Evolutionary conservation across 2,329 filamentous ascomycete species (phyloP).

Genomic region (Xylariaceae sp.): DNA sequence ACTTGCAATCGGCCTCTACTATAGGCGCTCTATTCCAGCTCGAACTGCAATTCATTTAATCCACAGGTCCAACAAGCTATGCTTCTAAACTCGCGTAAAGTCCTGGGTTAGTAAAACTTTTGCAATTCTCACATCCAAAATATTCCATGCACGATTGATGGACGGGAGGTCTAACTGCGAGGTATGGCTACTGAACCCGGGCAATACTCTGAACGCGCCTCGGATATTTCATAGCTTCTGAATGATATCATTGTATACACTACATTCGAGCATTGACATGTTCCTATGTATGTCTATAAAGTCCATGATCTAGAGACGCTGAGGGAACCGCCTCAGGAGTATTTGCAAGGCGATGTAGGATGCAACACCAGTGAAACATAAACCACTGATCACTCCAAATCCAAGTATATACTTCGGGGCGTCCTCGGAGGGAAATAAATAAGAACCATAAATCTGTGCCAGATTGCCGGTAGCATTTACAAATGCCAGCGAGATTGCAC

Average conservation of each 20-base stretch:
- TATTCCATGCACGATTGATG: too few species aligned
- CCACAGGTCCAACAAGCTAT: too few species aligned
- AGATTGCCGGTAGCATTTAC: slow-evolving; percentile 55
- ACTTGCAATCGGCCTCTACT: too few species aligned
- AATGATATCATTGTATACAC: background rate
- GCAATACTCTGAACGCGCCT: background rate
- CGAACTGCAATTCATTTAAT: too few species aligned
- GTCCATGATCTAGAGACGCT: background rate
- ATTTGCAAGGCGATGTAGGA: slow-evolving; percentile 1
- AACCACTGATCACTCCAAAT: slow-evolving; percentile 25
- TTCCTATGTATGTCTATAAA: background rate
- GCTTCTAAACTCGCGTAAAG: too few species aligned
- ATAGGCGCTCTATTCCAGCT: too few species aligned
- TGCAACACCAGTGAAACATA: slow-evolving; percentile 23
- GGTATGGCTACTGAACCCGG: too few species aligned
- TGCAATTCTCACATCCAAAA: too few species aligned
- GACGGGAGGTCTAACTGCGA: too few species aligned
- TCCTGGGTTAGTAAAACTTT: too few species aligned
- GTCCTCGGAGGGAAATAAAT: slow-evolving; percentile 29
- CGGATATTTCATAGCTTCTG: background rate
- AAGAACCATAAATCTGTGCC: slow-evolving; percentile 52
- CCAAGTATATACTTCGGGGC: slow-evolving; percentile 23
- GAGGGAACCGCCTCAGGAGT: background rate
- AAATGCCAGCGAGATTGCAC: slow-evolving; percentile 51
- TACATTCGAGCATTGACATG: background rate